Evolutionary conservation across 345 rosid species (phyloP), one percentile per base, ranked within the genome.

Genomic region (Citrus australasica): DNA sequence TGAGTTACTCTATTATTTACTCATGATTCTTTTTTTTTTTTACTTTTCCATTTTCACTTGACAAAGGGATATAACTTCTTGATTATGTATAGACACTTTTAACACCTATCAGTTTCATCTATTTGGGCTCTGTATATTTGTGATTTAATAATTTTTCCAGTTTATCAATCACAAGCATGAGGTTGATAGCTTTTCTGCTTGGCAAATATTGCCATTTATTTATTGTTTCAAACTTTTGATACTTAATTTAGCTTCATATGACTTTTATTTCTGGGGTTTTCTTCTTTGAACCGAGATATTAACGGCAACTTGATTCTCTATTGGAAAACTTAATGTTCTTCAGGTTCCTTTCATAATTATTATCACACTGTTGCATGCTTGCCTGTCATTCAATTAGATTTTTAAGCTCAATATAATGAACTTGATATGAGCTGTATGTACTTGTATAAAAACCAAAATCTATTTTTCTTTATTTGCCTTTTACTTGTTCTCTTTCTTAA

Each of bases 401-500:
- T 67, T 51, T 66, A 37, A 68, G 25, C 46, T 42, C 66, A 42
- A 35, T 33, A 25, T 37, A 46, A 32, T 71, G 67, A 71, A 66
- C 40, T 67, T 78, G 77, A 27, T 73, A 70, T 78, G 79, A 79
- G 71, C 79, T 81, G 79, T 70, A 61, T 74, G 83, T 76, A 53
- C 60, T 77, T 74, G 82, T 81, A 80, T 53, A 22, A 33, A 24
- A 70, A 37, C 55, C 55, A 56, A 70, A 67, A n/a, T 65, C 70
- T 40, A 38, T 69, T 64, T 55, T 56, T 67, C 32, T 24, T 67
- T 61, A 48, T 67, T 71, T 74, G 65, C 75, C 48, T 77, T 64
- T 27, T 64, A 48, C 17, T 27, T 74, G 65, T 55, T 76, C 74
- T 69, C 25, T 35, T 58, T 7, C 17, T 55, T 19, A 33, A 46